These are phyloP conservation scores for Mucor indicus DNA, from an alignment of 371 early-diverging fungal genomes.

Conservation along the genomic window DNA sequence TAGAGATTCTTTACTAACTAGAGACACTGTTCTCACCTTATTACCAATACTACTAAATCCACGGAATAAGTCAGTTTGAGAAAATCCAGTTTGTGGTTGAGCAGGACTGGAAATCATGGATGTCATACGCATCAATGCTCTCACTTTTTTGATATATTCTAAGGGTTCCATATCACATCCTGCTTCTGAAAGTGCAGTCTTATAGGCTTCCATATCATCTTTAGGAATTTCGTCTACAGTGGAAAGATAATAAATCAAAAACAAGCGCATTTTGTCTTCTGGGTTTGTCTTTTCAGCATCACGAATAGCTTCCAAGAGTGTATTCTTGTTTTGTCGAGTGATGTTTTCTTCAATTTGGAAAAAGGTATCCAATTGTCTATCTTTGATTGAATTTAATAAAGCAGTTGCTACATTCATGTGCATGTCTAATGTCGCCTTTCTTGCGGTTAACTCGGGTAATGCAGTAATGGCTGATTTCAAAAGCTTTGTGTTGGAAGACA, in stretches of 20 bases:
- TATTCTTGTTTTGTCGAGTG: constrained; percentile 66
- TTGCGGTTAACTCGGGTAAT: constrained; percentile 93
- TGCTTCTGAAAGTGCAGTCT: constrained; percentile 71
- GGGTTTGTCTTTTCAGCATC: constrained; percentile 77
- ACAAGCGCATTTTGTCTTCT: constrained; percentile 90
- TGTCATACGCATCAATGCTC: constrained; percentile 68
- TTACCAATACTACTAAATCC: constrained; percentile 84
- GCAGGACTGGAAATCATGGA: constrained; percentile 52
- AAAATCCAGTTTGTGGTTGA: constrained; percentile 49
- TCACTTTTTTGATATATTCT: constrained; percentile 78
- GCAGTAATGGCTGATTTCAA: constrained; percentile 90
- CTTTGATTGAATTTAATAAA: constrained; percentile 89
- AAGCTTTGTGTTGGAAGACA: constrained; percentile 76
- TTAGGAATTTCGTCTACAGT: constrained; percentile 68
- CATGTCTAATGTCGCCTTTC: constrained; percentile 95
- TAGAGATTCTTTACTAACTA: neutral
- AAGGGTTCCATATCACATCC: constrained; percentile 76
- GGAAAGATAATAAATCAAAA: constrained; percentile 83
- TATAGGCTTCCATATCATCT: constrained; percentile 81
- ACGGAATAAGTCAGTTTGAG: constrained; percentile 52
- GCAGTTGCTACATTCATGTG: constrained; percentile 98
- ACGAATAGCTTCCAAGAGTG: constrained; percentile 78
- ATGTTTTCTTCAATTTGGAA: constrained; percentile 93
- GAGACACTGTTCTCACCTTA: constrained; percentile 49
- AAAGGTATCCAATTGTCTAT: constrained; percentile 93